Evolutionary conservation across 176 grass and related monocot genomes (phyloP).

Genomic region (Rhipidocladum racemiflorum): DNA sequence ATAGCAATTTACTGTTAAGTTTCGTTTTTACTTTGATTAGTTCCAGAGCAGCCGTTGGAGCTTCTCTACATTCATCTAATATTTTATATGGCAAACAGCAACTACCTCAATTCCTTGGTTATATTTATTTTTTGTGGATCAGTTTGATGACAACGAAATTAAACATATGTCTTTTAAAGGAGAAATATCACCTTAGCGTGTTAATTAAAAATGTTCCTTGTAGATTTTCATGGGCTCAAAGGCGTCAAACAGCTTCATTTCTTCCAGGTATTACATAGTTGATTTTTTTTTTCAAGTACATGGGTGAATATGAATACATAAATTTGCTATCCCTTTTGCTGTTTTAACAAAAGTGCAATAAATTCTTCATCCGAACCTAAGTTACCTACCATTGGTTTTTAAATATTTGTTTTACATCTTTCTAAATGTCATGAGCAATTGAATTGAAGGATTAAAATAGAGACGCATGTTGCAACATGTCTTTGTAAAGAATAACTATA

Average conservation of each 20-base stretch:
- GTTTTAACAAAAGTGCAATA: not conserved
- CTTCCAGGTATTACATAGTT: slow-evolving; percentile 44
- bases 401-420: too few species aligned
- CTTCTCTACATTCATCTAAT: not conserved
- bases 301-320: not conserved
- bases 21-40: not conserved
- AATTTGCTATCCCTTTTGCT: not conserved
- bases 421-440: not conserved
- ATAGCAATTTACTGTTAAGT: not conserved
- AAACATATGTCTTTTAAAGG: not conserved
- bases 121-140: not conserved
- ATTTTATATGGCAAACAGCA: not conserved
- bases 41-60: too few species aligned
- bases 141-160: not conserved
- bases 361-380: not conserved
- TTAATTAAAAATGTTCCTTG: slow-evolving; percentile 4
- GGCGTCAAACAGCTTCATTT: slow-evolving; percentile 46
- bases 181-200: not conserved
- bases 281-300: not conserved
- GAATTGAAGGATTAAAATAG: not conserved
- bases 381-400: too few species aligned
- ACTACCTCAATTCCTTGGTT: not conserved
- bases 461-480: not conserved
- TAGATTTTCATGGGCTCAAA: slow-evolving; percentile 73
- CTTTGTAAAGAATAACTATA: not conserved